phyloP scores from a whole-genome alignment of 2,329 filamentous ascomycete species.

The Hypoxylon sp. region DNA sequence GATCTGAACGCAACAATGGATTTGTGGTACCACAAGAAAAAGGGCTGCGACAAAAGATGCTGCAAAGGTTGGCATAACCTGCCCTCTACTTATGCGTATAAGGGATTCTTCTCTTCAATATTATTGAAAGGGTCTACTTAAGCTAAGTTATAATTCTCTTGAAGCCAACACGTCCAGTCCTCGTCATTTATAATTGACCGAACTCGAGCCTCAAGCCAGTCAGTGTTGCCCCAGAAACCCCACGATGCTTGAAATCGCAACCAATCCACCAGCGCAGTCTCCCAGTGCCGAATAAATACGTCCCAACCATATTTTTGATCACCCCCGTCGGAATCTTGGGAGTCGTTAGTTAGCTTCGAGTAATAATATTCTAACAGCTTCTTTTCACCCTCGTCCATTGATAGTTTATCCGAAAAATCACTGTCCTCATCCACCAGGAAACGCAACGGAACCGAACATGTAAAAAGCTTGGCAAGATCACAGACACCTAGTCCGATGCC shows the following conservation, averaged over 20 bases:
- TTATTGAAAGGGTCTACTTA: too few species aligned
- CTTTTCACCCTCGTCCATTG: conserved; percentile 61
- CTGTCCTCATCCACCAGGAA: conserved; percentile 55
- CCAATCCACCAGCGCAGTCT: conserved; percentile 74
- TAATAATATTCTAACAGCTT: conserved; percentile 61
- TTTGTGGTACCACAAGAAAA: too few species aligned
- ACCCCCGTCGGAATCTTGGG: conserved; percentile 7
- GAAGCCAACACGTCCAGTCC: conserved; percentile 57
- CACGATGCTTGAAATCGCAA: conserved; percentile 67
- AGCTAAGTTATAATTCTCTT: conserved; percentile 6
- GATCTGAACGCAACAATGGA: too few species aligned
- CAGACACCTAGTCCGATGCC: conserved; percentile 71
- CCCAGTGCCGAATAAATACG: conserved; percentile 67
- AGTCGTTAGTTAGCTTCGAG: conserved; percentile 45
- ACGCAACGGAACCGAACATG: conserved; percentile 66
- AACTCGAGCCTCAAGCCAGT: conserved; percentile 65
- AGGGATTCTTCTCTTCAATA: too few species aligned
- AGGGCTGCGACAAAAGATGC: too few species aligned
- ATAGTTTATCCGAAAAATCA: conserved; percentile 49
- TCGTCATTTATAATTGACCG: conserved; percentile 57
- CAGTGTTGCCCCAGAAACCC: conserved; percentile 69
- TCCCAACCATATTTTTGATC: conserved; percentile 61
- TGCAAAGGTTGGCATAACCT: too few species aligned
- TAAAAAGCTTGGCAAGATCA: conserved; percentile 73
- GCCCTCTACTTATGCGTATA: too few species aligned